These are phyloP conservation scores for Clavispora asparagi DNA, from an alignment of 805 yeast species.

Conservation along the genomic window DNA sequence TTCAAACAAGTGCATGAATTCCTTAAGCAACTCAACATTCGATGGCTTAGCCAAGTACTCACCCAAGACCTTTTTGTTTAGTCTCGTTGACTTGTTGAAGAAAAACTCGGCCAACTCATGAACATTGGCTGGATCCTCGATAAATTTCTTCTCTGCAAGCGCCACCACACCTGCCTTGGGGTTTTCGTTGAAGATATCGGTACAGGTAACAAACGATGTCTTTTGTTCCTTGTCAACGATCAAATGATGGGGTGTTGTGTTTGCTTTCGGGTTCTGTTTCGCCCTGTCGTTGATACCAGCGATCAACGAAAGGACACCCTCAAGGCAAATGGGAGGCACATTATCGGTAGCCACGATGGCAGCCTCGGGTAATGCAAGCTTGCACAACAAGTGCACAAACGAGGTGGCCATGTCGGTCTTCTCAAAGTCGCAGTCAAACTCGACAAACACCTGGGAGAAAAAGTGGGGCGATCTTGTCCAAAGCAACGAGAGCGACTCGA, in stretches of 20 bases:
- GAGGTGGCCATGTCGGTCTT: slow-evolving; percentile 70
- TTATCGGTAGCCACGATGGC: slow-evolving; percentile 73
- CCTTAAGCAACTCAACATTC: slow-evolving; percentile 52
- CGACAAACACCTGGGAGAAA: slow-evolving; percentile 70
- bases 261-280: slow-evolving; percentile 18
- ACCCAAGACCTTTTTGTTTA: slow-evolving; percentile 86
- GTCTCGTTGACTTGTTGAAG: slow-evolving; percentile 69
- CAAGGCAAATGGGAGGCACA: slow-evolving; percentile 91
- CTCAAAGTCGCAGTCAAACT: slow-evolving; percentile 88
- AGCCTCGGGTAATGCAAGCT: slow-evolving; percentile 79
- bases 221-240: slow-evolving; percentile 50
- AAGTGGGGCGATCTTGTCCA: slow-evolving; percentile 79
- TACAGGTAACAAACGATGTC: slow-evolving; percentile 70
- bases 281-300: slow-evolving; percentile 55
- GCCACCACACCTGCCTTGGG: slow-evolving; percentile 71
- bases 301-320: slow-evolving; percentile 72
- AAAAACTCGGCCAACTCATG: slow-evolving; percentile 71
- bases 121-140: slow-evolving; percentile 42
- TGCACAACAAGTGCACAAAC: slow-evolving; percentile 64
- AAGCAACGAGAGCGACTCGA: slow-evolving; percentile 76
- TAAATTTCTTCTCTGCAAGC: slow-evolving; percentile 61
- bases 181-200: slow-evolving; percentile 69
- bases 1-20: slow-evolving; percentile 68
- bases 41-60: slow-evolving; percentile 76
- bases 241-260: slow-evolving; percentile 19